Base-by-base conservation (phyloP, 306 rosid genomes). In the Acacia acuminata region DNA sequence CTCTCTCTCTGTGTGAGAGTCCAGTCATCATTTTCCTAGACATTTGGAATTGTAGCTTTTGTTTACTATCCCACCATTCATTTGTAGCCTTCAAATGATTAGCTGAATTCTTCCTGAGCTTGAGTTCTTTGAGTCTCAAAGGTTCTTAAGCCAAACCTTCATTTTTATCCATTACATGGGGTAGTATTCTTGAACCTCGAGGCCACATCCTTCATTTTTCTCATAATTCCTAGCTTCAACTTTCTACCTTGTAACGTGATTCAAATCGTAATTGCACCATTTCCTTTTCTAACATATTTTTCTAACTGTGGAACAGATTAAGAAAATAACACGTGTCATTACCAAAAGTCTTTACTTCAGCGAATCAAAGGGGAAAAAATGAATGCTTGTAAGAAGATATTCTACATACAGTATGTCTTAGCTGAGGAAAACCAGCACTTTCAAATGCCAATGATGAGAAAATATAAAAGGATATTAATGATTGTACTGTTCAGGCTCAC, bases 201-300 rank as follows among this genome's bases (percentile, higher is more conserved):
- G 55, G 2, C 55, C 55, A 48, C 3, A 19, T 1, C 3, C 15
- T 22, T 58, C 14, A 13, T 25, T 12, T 63, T 16, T 17, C 51
- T 60, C 10, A 47, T 13, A 72, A 15, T 61, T 47, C 36, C 36
- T 32, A 32, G 51, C 45, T 20, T 73, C 53, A 72, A 61, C 30
- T 32, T n/a, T 43, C 48, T 44, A 2, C 10, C 44, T 67, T 4
- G 24, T 22, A 47, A 63, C 13, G 65, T 5, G 55, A 73, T 73
- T 42, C 75, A 73, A 60, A 51, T 74, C 36, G 75, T 25, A 47
- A 36, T 69, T 30, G 77, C 19, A 45, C 69, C 19, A 71, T 70
- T 22, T 32, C 14, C n/a, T 48, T 67, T 11, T 34, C 76, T 24
- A 51, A 60, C 50, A 74, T 71, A 40, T 47, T 25, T 30, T 8